Evolutionary conservation across 1,139 yeast genomes (phyloP).

Genomic region (Kazachstania sp.): DNA sequence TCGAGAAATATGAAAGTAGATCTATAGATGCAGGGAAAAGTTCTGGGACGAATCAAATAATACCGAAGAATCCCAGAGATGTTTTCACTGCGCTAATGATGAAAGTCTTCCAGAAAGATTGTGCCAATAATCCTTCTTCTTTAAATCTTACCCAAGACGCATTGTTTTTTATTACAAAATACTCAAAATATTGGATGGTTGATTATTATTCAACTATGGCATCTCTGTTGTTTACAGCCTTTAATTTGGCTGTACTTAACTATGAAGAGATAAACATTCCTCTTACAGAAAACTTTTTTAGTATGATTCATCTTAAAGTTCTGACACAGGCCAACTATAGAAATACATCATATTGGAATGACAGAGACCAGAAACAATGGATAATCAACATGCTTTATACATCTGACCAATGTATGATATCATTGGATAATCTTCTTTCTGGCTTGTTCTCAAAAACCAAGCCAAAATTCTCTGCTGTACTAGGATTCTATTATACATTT

Average conservation of each 20-base stretch:
- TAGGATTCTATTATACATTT: constrained; percentile 44
- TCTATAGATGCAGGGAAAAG: constrained; percentile 23
- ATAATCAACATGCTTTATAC: constrained; percentile 39
- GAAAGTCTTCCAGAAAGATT: constrained; percentile 31
- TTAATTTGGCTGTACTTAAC: constrained; percentile 37
- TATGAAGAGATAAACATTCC: constrained; percentile 28
- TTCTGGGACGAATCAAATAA: constrained; percentile 31
- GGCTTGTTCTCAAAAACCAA: constrained; percentile 43
- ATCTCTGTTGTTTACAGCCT: constrained; percentile 45
- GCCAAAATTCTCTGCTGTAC: constrained; percentile 55
- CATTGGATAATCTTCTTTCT: constrained; percentile 40
- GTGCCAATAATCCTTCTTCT: constrained; percentile 21
- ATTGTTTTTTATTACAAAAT: constrained; percentile 37
- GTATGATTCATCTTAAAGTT: constrained; percentile 20
- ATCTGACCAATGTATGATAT: constrained; percentile 41
- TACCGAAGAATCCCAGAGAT: constrained; percentile 37
- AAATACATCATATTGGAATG: constrained; percentile 47
- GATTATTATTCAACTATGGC: constrained; percentile 44
- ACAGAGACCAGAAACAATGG: constrained; percentile 49
- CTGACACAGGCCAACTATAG: constrained; percentile 35
- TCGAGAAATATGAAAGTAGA: constrained; percentile 33
- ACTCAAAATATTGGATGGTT: constrained; percentile 56
- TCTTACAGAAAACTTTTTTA: constrained; percentile 23
- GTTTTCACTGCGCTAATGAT: constrained; percentile 31
- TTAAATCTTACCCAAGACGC: constrained; percentile 36